Conservation (phyloP, 345 rosid species). For the Linum tenue region DNA sequence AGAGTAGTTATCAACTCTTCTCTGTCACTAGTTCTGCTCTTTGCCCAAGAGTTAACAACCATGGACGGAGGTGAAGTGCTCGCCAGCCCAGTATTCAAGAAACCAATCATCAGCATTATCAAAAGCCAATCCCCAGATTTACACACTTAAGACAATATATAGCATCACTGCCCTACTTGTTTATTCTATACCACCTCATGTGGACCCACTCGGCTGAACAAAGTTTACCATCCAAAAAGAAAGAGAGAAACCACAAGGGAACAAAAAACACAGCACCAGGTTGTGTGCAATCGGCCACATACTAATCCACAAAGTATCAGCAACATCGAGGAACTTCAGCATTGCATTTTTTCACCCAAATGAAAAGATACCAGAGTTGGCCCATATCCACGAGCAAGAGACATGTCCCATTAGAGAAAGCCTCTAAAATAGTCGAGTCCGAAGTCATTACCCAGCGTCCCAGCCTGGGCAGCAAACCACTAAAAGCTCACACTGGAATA, state of each 20-base stretch:
- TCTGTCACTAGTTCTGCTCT: not conserved
- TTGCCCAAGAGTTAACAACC: not conserved
- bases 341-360: slow-evolving; percentile 12
- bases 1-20: not conserved
- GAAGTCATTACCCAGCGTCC: slow-evolving; percentile 13
- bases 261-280: slow-evolving; percentile 12
- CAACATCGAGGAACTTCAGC: slow-evolving; percentile 11
- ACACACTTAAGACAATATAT: not conserved
- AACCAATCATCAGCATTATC: not conserved
- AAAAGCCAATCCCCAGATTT: not conserved
- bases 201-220: not conserved
- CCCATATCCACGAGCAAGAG: slow-evolving; percentile 9
- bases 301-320: slow-evolving; percentile 11
- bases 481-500: not conserved
- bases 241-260: slow-evolving; percentile 3
- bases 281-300: slow-evolving; percentile 2
- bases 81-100: not conserved
- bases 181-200: no score
- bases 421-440: slow-evolving; percentile 8
- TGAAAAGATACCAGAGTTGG: slow-evolving; percentile 1
- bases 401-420: slow-evolving; percentile 7
- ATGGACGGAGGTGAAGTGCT: not conserved
- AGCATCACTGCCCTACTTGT: not conserved
- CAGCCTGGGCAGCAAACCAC: not conserved
- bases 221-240: slow-evolving; percentile 1